Percentiles rank a stretch among this genome's conserved stretches.
Conservation (phyloP, 1,284 basidiomycete species). For the Ceratobasidium sp. region DNA sequence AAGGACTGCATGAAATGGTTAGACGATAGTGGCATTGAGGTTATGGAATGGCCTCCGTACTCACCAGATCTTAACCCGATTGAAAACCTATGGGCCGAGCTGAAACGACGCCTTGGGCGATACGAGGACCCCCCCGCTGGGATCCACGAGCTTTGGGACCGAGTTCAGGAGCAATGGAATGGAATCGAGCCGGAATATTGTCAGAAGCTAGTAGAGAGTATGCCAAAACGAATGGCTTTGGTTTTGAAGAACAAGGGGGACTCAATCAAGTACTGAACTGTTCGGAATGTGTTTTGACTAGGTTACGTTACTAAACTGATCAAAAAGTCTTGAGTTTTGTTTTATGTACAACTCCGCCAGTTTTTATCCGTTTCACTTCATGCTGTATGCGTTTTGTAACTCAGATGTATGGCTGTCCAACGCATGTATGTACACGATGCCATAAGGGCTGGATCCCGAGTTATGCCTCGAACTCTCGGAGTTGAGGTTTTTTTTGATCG, state of each 20-base stretch:
- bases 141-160: constrained; percentile 28
- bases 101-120: constrained; percentile 27
- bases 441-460: too few relatives aligned
- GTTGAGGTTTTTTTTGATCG: too few relatives aligned
- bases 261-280: neutral
- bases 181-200: constrained; percentile 13
- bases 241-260: constrained; percentile 9
- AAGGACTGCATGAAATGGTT: constrained; percentile 44
- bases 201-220: constrained; percentile 32
- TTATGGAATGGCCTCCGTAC: constrained; percentile 44
- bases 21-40: constrained; percentile 35
- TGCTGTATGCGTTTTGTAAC: neutral
- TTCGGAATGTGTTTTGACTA: neutral
- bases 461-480: too few relatives aligned
- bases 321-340: neutral
- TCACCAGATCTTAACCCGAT: constrained; percentile 48
- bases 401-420: neutral
- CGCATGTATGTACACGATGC: too few relatives aligned
- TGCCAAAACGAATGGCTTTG: constrained; percentile 34
- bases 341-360: constrained; percentile 1
- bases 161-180: constrained; percentile 28
- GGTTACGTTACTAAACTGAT: neutral
- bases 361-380: neutral
- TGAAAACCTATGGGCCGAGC: constrained; percentile 43
- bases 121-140: constrained; percentile 27